These are phyloP conservation scores for Tripterygium wilfordii DNA, from an alignment of 177 flowering plant species.

Conservation along the genomic window DNA sequence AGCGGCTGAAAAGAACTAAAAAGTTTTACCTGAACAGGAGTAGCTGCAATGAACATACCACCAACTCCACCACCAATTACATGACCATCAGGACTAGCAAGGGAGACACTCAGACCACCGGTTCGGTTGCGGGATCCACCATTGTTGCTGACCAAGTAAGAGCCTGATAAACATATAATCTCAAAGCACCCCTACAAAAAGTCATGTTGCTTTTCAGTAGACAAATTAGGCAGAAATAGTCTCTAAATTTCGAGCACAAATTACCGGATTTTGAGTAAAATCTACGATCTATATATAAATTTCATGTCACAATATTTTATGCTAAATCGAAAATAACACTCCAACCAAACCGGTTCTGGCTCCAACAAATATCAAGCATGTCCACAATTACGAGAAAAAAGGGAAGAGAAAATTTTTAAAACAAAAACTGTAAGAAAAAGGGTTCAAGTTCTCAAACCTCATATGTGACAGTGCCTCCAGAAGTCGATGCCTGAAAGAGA, in stretches of 20 bases:
- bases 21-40: conserved; percentile 38
- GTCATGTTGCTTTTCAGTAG: no score
- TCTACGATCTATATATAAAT: no score
- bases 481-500: conserved; percentile 67
- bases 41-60: conserved; percentile 45
- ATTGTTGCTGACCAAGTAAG: conserved; percentile 23
- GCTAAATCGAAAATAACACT: no score
- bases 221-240: no score
- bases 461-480: conserved; percentile 83
- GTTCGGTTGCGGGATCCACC: conserved; percentile 32
- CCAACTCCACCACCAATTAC: conserved; percentile 55
- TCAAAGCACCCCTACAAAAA: conserved; percentile 41
- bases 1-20: background rate
- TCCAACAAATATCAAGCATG: background rate
- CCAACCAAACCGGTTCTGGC: no score
- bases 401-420: no score
- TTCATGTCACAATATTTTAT: no score
- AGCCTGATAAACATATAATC: conserved; percentile 47
- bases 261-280: no score
- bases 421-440: no score
- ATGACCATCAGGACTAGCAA: conserved; percentile 51
- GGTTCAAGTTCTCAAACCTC: conserved; percentile 46
- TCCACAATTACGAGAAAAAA: no score
- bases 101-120: conserved; percentile 46
- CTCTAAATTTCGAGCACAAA: no score